phyloP scores from a whole-genome alignment of 768 basidiomycete species.

The Clathrus columnatus region DNA sequence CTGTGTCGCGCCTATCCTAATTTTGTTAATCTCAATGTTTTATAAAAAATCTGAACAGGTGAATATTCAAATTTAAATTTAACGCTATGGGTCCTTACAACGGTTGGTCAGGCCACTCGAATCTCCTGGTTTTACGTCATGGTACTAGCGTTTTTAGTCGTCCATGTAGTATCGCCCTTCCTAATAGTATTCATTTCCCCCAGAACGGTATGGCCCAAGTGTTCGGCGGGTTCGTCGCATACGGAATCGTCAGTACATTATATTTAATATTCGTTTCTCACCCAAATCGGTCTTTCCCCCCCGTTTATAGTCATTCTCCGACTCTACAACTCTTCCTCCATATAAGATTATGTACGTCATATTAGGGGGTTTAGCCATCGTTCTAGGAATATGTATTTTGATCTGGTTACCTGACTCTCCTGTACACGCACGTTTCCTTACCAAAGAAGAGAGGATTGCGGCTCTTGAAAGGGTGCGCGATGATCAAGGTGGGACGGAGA shows the following conservation, averaged over 20 bases:
- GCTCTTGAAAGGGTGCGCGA: constrained; percentile 21
- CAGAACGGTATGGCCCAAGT: constrained; percentile 13
- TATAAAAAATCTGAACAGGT: constrained; percentile 18
- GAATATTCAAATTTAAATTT: neutral
- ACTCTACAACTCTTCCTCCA: constrained; percentile 9
- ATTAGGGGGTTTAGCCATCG: constrained; percentile 18
- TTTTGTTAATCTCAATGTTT: constrained; percentile 13
- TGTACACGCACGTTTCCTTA: constrained; percentile 19
- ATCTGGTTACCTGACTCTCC: constrained; percentile 20
- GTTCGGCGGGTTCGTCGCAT: constrained; percentile 16
- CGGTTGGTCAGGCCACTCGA: constrained; percentile 10
- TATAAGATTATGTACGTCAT: constrained; percentile 17
- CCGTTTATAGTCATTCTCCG: constrained; percentile 9
- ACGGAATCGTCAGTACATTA: constrained; percentile 9
- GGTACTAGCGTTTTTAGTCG: neutral
- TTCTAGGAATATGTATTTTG: constrained; percentile 15
- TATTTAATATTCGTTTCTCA: too few relatives aligned
- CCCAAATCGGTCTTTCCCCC: too few relatives aligned
- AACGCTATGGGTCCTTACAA: neutral
- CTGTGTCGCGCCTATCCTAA: constrained; percentile 17
- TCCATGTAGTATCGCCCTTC: too few relatives aligned
- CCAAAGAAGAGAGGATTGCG: constrained; percentile 18
- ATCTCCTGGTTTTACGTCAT: constrained; percentile 18
- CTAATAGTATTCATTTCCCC: neutral
- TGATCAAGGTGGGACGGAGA: constrained; percentile 47